Base-by-base conservation (phyloP, 2,329 filamentous ascomycete genomes). In the Hypoxylon sp. region DNA sequence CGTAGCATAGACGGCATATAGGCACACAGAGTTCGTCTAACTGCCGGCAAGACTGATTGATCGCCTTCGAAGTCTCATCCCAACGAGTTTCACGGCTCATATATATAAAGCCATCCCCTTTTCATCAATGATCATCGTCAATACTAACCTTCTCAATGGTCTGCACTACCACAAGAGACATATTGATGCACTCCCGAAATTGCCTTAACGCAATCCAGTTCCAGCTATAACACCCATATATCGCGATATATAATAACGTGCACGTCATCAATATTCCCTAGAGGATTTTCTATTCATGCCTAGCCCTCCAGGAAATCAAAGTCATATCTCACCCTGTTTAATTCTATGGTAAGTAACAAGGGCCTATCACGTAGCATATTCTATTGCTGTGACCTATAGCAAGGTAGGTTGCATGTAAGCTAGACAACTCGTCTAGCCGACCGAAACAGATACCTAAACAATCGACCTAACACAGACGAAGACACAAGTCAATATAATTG, bases 61-160 rank as follows among this genome's bases (percentile, higher is more conserved):
- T 71, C 65, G 68, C 54, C 68, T 53, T 63, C 51, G 37, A 44
- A 37, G 48, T 66, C 47, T 64, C 57, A 59, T 65, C 67, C 47
- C 44, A 64, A 59, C 46, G 24, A 31, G 50, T 52, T 51, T 59
- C 42, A 50, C 14, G 35, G 31, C 29, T 62, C 26, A 35, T 44
- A 63, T 50, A 52, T 53, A 51, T 24, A 26, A 24, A 24, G 10
- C 13, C 44, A 59, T 31, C 47, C 53, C 47, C 53, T 37, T 59
- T 26, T 37, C 26, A 59, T 59, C 26, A 24, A 54, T 51, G 59
- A 63, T 63, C 64, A 22, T 59, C 47, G 26, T 29, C 14, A 44
- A 59, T 48, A 44, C 33, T 50, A 24, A 22, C 19, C 13, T 46
- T 46, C 26, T 55, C 31, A n/a, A 13, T 31, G 17, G 29, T 48